Conservation (phyloP, 306 rosid species). For the Rosa rugosa region DNA sequence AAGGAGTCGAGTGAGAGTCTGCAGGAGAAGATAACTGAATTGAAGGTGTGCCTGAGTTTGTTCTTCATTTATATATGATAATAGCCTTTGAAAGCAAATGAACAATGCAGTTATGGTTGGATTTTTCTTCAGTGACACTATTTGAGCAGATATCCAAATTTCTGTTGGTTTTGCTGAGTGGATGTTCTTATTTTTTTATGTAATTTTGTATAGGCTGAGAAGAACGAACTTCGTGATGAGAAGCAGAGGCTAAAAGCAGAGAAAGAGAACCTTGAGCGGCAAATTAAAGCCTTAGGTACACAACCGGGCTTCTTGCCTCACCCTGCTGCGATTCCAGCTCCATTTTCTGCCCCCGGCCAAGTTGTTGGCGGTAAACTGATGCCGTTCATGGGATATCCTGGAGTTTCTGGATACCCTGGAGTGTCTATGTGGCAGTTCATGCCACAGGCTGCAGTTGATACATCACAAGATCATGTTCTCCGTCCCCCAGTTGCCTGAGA, state of each 20-base stretch:
- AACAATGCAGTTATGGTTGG: neutral
- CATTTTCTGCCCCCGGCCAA: constrained; percentile 55
- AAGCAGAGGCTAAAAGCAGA: constrained; percentile 81
- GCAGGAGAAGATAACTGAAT: constrained; percentile 64
- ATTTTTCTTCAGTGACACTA: neutral
- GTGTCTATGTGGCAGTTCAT: constrained; percentile 92
- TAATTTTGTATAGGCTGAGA: constrained; percentile 61
- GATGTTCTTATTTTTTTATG: neutral
- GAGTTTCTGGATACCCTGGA: constrained; percentile 75
- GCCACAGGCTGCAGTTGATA: constrained; percentile 77
- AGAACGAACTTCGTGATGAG: constrained; percentile 92
- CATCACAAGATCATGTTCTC: constrained; percentile 85
- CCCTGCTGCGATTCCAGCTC: constrained; percentile 44
- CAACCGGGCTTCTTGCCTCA: constrained; percentile 61
- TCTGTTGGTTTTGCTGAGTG: constrained; percentile 5
- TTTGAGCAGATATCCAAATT: neutral
- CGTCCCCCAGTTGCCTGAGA: constrained; percentile 92
- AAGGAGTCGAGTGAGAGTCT: constrained; percentile 57
- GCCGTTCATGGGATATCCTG: constrained; percentile 85
- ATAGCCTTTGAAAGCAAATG: neutral
- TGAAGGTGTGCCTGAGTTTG: constrained; percentile 54
- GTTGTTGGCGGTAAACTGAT: constrained; percentile 61
- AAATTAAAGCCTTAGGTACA: constrained; percentile 43
- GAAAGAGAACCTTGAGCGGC: constrained; percentile 67
- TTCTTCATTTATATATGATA: neutral